Evolutionary conservation across 176 grass and related monocot genomes (phyloP).

Genomic region (Calamus simplicifolius): DNA sequence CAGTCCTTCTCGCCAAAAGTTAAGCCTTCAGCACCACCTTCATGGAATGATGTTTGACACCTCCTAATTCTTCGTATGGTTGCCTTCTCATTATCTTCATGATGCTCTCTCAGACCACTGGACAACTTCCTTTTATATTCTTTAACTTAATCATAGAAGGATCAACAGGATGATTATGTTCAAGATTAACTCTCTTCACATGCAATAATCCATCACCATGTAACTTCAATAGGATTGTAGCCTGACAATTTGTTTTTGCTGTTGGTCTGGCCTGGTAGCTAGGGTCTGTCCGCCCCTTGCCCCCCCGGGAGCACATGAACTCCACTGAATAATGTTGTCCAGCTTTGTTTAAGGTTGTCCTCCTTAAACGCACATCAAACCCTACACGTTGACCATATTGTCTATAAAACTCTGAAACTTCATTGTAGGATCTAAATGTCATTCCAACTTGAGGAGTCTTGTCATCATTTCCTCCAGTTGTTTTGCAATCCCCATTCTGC

Average conservation of each 20-base stretch:
- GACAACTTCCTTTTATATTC: too few relatives aligned
- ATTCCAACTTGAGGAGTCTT: slow-evolving; percentile 6
- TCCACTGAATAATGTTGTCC: background rate
- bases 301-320: slow-evolving; percentile 4
- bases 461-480: background rate
- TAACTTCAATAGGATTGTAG: slow-evolving; percentile 1
- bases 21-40: too few relatives aligned
- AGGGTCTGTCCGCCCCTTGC: slow-evolving; percentile 9
- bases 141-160: background rate
- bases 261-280: slow-evolving; percentile 12
- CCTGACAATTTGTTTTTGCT: slow-evolving; percentile 18
- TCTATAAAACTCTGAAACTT: slow-evolving; percentile 11
- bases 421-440: slow-evolving; percentile 6
- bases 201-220: slow-evolving; percentile 2
- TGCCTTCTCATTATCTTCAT: too few relatives aligned
- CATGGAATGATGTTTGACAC: too few relatives aligned
- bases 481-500: background rate
- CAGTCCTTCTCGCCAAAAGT: background rate
- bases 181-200: slow-evolving; percentile 7
- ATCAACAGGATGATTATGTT: slow-evolving; percentile 14
- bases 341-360: slow-evolving; percentile 4
- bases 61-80: too few relatives aligned
- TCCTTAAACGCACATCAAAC: slow-evolving; percentile 8
- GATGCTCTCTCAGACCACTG: background rate
- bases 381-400: slow-evolving; percentile 6